These are phyloP conservation scores for Nothopassalora personata DNA, from an alignment of 2,329 filamentous ascomycete genomes.

Conservation along the genomic window DNA sequence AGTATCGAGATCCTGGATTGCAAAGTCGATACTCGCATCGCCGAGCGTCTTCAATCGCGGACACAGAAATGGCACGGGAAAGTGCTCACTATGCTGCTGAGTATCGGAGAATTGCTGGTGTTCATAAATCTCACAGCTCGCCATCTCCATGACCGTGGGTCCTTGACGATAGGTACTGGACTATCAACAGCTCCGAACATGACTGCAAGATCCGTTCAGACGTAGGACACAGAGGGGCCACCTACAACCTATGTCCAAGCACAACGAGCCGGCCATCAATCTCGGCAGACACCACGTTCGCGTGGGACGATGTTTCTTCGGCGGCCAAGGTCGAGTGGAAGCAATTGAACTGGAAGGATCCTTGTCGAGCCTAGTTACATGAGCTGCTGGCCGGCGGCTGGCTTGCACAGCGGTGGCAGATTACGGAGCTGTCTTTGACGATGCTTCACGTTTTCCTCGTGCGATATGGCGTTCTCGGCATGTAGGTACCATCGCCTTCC, in stretches of 20 bases:
- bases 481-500: constrained; percentile 8
- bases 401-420: constrained; percentile 17
- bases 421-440: constrained; percentile 15
- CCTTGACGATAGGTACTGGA: background rate
- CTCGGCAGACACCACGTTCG: constrained; percentile 14
- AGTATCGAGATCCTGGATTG: background rate
- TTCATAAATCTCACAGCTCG: background rate
- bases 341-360: constrained; percentile 11
- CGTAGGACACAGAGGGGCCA: background rate
- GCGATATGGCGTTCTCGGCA: constrained; percentile 18
- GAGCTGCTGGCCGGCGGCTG: constrained; percentile 17
- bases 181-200: background rate
- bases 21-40: background rate
- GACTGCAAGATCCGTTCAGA: background rate
- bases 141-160: background rate
- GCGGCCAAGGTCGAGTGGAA: background rate
- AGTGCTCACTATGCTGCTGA: background rate
- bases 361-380: constrained; percentile 16
- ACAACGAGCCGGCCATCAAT: constrained; percentile 17
- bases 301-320: constrained; percentile 5
- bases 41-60: background rate
- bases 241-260: constrained; percentile 20
- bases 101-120: background rate
- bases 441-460: constrained; percentile 19
- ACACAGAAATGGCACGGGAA: background rate